Conservation (phyloP, 495 filamentous ascomycete genomes). For the Talaromyces wortmannii region DNA sequence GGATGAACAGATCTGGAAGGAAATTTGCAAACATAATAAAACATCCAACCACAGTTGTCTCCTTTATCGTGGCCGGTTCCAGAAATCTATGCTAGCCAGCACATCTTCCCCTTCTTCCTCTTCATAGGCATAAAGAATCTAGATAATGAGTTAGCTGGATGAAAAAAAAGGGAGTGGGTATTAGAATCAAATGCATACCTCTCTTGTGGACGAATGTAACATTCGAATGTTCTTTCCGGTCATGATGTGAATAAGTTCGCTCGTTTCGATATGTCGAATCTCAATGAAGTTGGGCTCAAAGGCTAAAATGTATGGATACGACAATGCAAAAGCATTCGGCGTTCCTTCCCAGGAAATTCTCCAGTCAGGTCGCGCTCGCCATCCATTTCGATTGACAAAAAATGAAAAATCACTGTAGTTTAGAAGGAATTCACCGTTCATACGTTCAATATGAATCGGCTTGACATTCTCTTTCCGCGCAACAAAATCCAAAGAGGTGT, state of each 20-base stretch:
- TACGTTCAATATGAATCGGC: slow-evolving; percentile 95
- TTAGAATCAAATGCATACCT: slow-evolving; percentile 54
- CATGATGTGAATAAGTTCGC: slow-evolving; percentile 84
- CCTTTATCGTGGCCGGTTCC: slow-evolving; percentile 52
- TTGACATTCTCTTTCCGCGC: slow-evolving; percentile 85
- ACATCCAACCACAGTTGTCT: neutral
- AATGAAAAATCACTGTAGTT: slow-evolving; percentile 99
- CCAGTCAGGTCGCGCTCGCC: slow-evolving; percentile 94
- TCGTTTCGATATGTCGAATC: slow-evolving; percentile 88
- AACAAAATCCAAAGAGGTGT: slow-evolving; percentile 96
- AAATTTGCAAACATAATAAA: neutral
- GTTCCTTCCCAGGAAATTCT: slow-evolving; percentile 94
- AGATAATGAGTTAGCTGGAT: neutral
- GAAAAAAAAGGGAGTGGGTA: neutral
- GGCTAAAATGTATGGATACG: slow-evolving; percentile 90
- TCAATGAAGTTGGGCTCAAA: slow-evolving; percentile 99
- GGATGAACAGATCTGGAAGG: neutral
- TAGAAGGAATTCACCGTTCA: slow-evolving; percentile 93
- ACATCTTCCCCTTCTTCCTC: slow-evolving; percentile 90
- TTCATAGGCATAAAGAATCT: slow-evolving; percentile 96
- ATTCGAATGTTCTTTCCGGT: slow-evolving; percentile 93
- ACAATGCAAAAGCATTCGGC: slow-evolving; percentile 85
- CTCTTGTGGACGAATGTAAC: slow-evolving; percentile 91
- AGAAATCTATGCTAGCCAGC: slow-evolving; percentile 94
- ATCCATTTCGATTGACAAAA: slow-evolving; percentile 98